These are phyloP conservation scores for Jaltomata sinuosa DNA, from an alignment of 257 asterid species.

Conservation along the genomic window DNA sequence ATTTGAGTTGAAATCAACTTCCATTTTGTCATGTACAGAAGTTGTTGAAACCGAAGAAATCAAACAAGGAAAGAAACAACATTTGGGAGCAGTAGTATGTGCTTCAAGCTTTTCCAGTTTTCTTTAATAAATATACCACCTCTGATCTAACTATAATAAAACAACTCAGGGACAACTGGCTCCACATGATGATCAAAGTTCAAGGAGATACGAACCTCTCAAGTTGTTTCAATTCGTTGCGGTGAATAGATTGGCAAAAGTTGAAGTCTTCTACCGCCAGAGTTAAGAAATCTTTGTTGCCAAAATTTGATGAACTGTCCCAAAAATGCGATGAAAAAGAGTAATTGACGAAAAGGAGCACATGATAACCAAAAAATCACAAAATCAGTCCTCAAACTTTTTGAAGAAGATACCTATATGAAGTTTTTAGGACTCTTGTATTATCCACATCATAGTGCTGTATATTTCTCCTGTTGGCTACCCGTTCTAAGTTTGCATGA, in stretches of 20 bases:
- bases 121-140: not conserved
- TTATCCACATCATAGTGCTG: constrained; percentile 46
- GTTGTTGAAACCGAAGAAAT: not conserved
- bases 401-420: constrained; percentile 41
- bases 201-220: constrained; percentile 42
- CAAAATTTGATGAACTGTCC: constrained; percentile 57
- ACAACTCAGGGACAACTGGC: not conserved
- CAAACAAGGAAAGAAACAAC: not conserved
- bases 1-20: not conserved
- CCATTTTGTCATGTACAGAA: not conserved
- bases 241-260: constrained; percentile 52
- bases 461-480: constrained; percentile 46
- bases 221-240: constrained; percentile 58
- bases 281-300: constrained; percentile 50
- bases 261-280: constrained; percentile 75
- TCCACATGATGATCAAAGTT: not conserved
- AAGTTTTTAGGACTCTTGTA: constrained; percentile 60
- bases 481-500: constrained; percentile 50
- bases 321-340: constrained; percentile 3
- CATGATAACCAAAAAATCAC: not conserved
- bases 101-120: not conserved
- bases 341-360: not conserved
- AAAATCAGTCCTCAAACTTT: not conserved
- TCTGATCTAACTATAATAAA: not conserved
- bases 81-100: not conserved